Percentiles rank a stretch among this genome's conserved stretches.
Conservation (phyloP, 768 basidiomycete genomes). For the Lentinula sp. region DNA sequence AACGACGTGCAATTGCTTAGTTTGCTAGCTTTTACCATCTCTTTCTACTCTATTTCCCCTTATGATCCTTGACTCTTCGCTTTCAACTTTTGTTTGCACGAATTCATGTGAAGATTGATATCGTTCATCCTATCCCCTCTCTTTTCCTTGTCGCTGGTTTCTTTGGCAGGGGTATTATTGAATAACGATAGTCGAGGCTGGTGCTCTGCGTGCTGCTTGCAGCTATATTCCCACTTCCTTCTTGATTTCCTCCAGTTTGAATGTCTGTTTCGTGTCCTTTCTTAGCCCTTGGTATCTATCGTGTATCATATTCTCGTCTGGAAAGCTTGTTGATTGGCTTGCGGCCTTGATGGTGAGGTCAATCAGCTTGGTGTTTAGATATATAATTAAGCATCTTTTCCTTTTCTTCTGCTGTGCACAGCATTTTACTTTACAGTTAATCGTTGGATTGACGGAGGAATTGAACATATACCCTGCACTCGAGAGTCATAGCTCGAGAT, state of each 20-base stretch:
- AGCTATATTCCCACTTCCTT: background rate
- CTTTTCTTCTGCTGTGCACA: background rate
- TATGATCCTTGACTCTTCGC: background rate
- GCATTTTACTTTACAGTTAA: background rate
- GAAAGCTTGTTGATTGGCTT: background rate
- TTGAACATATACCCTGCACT: background rate
- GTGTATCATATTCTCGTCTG: background rate
- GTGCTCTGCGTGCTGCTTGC: background rate
- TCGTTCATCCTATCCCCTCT: background rate
- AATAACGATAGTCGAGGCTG: background rate
- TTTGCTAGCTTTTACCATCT: no score
- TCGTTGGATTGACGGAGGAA: background rate
- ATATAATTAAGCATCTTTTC: background rate
- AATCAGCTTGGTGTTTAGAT: background rate
- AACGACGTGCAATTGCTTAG: no score
- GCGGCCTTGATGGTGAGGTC: background rate
- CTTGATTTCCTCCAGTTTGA: background rate
- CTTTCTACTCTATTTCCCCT: background rate
- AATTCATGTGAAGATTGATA: background rate
- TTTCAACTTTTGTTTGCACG: background rate
- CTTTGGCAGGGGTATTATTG: background rate
- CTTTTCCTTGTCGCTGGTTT: background rate
- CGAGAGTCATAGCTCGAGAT: no score
- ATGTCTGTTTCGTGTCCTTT: background rate
- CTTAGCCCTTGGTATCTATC: background rate